Evolutionary conservation across 768 basidiomycete species (phyloP).

Genomic region (Leccinum incarnatum): DNA sequence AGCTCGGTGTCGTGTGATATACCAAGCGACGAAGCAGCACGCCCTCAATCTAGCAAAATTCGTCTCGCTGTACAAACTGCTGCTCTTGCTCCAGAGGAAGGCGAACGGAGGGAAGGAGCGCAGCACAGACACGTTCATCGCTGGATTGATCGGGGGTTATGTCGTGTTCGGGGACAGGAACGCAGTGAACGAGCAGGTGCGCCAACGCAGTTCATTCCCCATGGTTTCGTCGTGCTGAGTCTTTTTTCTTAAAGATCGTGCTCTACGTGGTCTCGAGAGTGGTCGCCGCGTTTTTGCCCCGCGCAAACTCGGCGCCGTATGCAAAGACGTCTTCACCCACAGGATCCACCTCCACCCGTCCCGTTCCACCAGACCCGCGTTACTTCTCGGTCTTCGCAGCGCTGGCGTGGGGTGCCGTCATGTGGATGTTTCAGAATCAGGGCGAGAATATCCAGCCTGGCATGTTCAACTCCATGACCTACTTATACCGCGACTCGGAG

Average conservation of each 20-base stretch:
- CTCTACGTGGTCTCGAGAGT: conserved; percentile 94
- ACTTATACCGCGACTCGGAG: conserved; percentile 93
- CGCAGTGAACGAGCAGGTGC: conserved; percentile 89
- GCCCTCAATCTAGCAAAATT: conserved; percentile 92
- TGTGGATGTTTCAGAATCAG: conserved; percentile 90
- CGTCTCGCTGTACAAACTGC: conserved; percentile 87
- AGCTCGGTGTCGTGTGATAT: conserved; percentile 64
- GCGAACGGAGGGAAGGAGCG: conserved; percentile 80
- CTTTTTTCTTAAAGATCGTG: conserved; percentile 70
- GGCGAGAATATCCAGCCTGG: conserved; percentile 94
- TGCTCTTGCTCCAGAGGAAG: conserved; percentile 80
- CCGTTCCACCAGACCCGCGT: conserved; percentile 78
- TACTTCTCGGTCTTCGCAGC: conserved; percentile 89
- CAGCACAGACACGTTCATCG: conserved; percentile 82
- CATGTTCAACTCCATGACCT: conserved; percentile 95
- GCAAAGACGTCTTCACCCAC: conserved; percentile 42
- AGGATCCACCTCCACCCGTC: conserved; percentile 47
- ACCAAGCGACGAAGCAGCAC: conserved; percentile 84
- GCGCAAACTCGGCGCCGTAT: conserved; percentile 54
- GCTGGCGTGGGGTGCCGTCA: conserved; percentile 90
- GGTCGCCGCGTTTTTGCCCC: conserved; percentile 87
- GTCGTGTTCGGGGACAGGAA: conserved; percentile 82
- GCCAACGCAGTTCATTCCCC: neutral
- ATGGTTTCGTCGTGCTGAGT: conserved; percentile 6
- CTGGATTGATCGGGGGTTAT: conserved; percentile 91